Evolutionary conservation across 352 stramenopile species (phyloP).

Genomic region (Globisporangium lucens): DNA sequence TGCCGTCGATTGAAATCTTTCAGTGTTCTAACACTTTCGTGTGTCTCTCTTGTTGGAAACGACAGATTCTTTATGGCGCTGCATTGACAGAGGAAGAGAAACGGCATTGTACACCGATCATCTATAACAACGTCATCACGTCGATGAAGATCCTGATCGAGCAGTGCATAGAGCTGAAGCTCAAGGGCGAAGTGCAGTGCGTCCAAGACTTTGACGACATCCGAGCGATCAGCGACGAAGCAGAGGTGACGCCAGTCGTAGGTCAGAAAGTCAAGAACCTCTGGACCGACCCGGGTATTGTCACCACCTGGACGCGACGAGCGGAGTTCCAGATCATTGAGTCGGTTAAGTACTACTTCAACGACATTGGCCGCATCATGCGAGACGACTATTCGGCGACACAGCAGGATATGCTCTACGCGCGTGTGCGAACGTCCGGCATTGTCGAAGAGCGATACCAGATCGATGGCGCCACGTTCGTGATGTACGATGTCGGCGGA

Average conservation of each 20-base stretch:
- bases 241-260: slow-evolving; percentile 87
- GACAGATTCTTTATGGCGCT: slow-evolving; percentile 83
- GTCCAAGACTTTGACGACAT: slow-evolving; percentile 82
- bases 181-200: slow-evolving; percentile 74
- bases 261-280: slow-evolving; percentile 92
- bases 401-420: slow-evolving; percentile 95
- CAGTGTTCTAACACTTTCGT: slow-evolving; percentile 1
- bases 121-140: slow-evolving; percentile 90
- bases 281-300: slow-evolving; percentile 91
- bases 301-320: slow-evolving; percentile 89
- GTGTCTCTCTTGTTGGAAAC: slow-evolving; percentile 10
- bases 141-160: slow-evolving; percentile 91
- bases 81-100: slow-evolving; percentile 86
- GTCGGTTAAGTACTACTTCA: slow-evolving; percentile 97
- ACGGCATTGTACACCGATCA: slow-evolving; percentile 81
- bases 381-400: slow-evolving; percentile 90
- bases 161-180: slow-evolving; percentile 78
- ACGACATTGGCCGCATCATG: slow-evolving; percentile 94
- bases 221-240: slow-evolving; percentile 72
- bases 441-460: slow-evolving; percentile 96
- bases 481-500: slow-evolving; percentile 96
- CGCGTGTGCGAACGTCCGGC: slow-evolving; percentile 93
- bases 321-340: slow-evolving; percentile 96
- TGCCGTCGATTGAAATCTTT: neutral
- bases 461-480: slow-evolving; percentile 94